Evolutionary conservation across 306 rosid genomes (phyloP).

Genomic region (Malus domestica): ASM211411v1 NC_041790.1:32003501-32004000

Average conservation of each 20-base stretch:
- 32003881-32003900: constrained; percentile 68
- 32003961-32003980: constrained; percentile 71
- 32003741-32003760: no score
- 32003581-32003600: constrained; percentile 70
- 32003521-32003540: constrained; percentile 78
- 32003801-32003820: no score
- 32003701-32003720: no score
- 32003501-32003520: constrained; percentile 74
- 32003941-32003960: constrained; percentile 50
- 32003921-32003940: constrained; percentile 59
- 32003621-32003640: constrained; percentile 61
- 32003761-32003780: no score
- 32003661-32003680: no score
- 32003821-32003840: no score
- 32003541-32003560: constrained; percentile 76
- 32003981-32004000: constrained; percentile 67
- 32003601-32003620: constrained; percentile 68
- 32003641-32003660: no score
- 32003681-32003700: no score
- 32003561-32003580: constrained; percentile 67
- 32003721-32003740: no score
- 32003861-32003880: constrained; percentile 59
- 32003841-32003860: no score
- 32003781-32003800: no score
- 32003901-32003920: constrained; percentile 53